Evolutionary conservation across 176 grass and related monocot genomes (phyloP).

Genomic region (Musa beccarii): DNA sequence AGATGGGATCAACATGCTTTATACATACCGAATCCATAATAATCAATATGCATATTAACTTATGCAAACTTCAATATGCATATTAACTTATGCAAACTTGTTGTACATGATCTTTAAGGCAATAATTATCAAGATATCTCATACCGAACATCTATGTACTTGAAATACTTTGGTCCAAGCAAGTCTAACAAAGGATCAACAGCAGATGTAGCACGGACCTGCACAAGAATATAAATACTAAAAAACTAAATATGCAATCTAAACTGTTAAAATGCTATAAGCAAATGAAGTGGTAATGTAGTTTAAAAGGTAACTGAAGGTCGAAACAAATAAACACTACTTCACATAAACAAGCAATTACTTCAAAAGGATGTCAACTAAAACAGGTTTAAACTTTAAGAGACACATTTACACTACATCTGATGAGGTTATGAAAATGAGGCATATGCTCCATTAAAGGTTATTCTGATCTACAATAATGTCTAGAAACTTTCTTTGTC

Average conservation of each 20-base stretch:
- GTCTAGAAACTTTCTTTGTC: too few relatives aligned
- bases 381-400: not conserved
- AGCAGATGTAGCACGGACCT: constrained; percentile 44
- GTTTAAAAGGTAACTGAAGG: too few relatives aligned
- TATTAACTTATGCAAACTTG: too few relatives aligned
- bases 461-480: too few relatives aligned
- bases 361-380: not conserved
- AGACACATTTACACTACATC: not conserved
- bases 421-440: not conserved
- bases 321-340: not conserved
- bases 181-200: constrained; percentile 55
- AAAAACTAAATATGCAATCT: not conserved
- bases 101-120: not conserved
- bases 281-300: too few relatives aligned
- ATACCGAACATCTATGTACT: constrained; percentile 81
- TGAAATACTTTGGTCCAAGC: constrained; percentile 63
- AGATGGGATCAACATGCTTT: not conserved
- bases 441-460: too few relatives aligned
- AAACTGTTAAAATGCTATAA: not conserved
- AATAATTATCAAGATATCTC: constrained; percentile 1
- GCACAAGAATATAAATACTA: constrained; percentile 15
- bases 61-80: too few relatives aligned
- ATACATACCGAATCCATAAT: not conserved
- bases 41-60: too few relatives aligned
- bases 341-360: not conserved